Conservation (phyloP, 2,329 filamentous ascomycete species). For the Aspergillus pseudoviridinutans region DNA sequence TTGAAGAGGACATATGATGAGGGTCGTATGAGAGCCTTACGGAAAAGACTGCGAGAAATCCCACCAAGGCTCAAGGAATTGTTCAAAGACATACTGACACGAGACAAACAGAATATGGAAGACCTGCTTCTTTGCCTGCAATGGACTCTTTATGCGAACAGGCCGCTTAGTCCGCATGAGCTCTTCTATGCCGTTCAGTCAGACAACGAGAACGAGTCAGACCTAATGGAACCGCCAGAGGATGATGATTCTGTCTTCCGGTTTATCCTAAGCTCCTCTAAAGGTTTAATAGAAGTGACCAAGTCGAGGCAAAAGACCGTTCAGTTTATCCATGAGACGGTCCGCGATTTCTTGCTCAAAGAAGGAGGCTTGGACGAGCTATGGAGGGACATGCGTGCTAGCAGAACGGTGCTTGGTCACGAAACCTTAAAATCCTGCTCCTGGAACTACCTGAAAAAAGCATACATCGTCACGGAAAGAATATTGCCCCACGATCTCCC, state of each 20-base stretch:
- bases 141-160: slow-evolving; percentile 50
- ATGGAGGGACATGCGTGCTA: slow-evolving; percentile 10
- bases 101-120: slow-evolving; percentile 43
- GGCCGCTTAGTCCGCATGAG: not conserved
- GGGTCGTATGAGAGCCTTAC: slow-evolving; percentile 27
- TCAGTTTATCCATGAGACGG: slow-evolving; percentile 38
- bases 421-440: too few relatives aligned
- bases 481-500: too few relatives aligned
- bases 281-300: slow-evolving; percentile 29
- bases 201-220: too few relatives aligned
- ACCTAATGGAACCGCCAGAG: too few relatives aligned
- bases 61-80: slow-evolving; percentile 43
- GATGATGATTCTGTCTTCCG: too few relatives aligned
- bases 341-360: slow-evolving; percentile 31
- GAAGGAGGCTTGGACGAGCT: slow-evolving; percentile 24
- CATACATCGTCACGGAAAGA: too few relatives aligned
- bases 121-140: slow-evolving; percentile 46
- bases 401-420: too few relatives aligned
- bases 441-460: too few relatives aligned
- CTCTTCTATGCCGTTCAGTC: slow-evolving; percentile 2
- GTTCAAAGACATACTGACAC: slow-evolving; percentile 49
- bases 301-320: not conserved
- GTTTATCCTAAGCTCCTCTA: slow-evolving; percentile 24
- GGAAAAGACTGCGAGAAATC: slow-evolving; percentile 35
- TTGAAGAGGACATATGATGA: slow-evolving; percentile 38